phyloP scores from a whole-genome alignment of 345 rosid genomes.

The Schrenkiella parvula region DNA sequence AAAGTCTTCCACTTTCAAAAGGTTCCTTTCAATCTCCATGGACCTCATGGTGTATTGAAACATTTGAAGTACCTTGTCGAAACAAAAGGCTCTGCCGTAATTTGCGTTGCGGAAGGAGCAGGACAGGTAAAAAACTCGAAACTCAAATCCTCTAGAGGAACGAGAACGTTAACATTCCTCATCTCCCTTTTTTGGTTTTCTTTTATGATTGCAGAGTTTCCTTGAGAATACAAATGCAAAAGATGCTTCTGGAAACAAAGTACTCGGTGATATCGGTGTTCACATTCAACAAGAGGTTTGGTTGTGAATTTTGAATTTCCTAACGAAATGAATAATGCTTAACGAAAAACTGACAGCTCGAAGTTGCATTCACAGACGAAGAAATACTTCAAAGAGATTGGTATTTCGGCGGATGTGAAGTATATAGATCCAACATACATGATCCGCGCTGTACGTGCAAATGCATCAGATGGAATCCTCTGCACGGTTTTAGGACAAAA shows the following conservation, averaged over 20 bases:
- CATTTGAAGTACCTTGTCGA: conserved; percentile 87
- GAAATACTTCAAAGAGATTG: conserved; percentile 63
- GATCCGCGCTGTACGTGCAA: conserved; percentile 93
- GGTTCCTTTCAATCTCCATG: conserved; percentile 82
- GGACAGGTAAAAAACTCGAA: conserved; percentile 62
- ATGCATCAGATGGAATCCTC: conserved; percentile 93
- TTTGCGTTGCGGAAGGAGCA: conserved; percentile 99
- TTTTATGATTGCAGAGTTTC: conserved; percentile 49
- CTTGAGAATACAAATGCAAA: conserved; percentile 79
- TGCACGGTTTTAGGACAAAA: conserved; percentile 96
- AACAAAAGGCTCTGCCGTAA: conserved; percentile 94
- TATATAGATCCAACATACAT: conserved; percentile 96
- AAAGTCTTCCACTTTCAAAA: conserved; percentile 21
- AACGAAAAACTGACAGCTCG: neutral
- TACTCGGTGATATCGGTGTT: conserved; percentile 83
- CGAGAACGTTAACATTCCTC: neutral
- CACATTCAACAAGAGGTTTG: conserved; percentile 93
- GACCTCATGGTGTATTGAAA: conserved; percentile 81
- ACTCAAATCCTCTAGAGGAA: neutral
- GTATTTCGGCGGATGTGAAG: conserved; percentile 72
- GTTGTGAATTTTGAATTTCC: neutral
- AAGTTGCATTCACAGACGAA: conserved; percentile 47
- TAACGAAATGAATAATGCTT: neutral
- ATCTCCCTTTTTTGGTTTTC: conserved; percentile 18
- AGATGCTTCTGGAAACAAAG: conserved; percentile 91